Base-by-base conservation (phyloP, 345 rosid species). In the Cardamine occulta region DNA sequence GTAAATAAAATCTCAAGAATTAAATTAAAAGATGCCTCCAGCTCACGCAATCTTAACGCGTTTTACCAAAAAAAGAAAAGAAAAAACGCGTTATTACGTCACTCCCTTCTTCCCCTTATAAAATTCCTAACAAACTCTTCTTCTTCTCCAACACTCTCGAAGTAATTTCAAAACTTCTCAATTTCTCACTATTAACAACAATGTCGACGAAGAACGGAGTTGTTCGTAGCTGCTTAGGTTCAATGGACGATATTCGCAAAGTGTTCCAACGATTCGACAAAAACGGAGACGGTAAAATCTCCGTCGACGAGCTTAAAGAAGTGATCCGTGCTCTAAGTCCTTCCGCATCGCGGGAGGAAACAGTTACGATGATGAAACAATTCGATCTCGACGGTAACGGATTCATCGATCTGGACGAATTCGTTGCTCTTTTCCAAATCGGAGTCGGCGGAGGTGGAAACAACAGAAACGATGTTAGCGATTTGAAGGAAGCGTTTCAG, bases 201-300 rank as follows among this genome's bases (percentile, higher is more conserved):
- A 37, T 75, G 73, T 70, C 73, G 45, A 35, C 63, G 24, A 70
- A 42, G 44, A 74, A 40, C 32, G 77, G 53, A 60, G 35, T 18
- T 14, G 28, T 24, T 24, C 77, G 72, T 7, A 80, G 44, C 35
- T 74, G 76, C 7, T 59, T 83, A 35, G 91, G 90, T 0, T 82
- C 90, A 1, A 59, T 70, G 59, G 93, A 84, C 3, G 93, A 95
- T 31, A 82, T 88, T 6, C 61, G 74, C 12, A 66, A 58, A n/a
- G 86, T 91, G 2, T 95, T 95, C 72, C 67, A 81, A 47, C 85
- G 90, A 51, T 88, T 87, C 83, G 99, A 95, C 83, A 88, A 85
- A 62, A 95, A 91, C 83, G 89, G 93, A 29, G 99, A 95, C 79
- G 99, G 99, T 0, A 88, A 81, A 85, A 95, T 95, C 89, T 95